Conservation (phyloP, 2,329 filamentous ascomycete species). For the Dactylellina drechsleri region DNA sequence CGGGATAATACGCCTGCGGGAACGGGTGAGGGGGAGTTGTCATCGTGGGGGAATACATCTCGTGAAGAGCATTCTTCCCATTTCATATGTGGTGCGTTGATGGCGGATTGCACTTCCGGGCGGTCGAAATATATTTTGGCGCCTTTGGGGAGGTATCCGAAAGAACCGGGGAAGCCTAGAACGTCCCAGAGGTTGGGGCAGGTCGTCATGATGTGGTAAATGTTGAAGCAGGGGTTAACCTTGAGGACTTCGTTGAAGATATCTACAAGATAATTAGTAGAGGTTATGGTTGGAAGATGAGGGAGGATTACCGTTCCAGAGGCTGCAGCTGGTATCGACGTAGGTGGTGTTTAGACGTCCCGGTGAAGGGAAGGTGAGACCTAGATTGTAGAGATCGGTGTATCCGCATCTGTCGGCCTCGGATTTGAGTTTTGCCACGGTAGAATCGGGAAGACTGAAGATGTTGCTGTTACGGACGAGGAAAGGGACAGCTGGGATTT, state of each 20-base stretch:
- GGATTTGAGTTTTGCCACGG: constrained; percentile 66
- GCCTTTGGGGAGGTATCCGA: constrained; percentile 71
- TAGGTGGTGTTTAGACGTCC: constrained; percentile 68
- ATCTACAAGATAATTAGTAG: constrained; percentile 57
- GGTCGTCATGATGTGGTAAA: constrained; percentile 76
- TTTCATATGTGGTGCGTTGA: constrained; percentile 70
- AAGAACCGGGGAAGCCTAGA: constrained; percentile 55
- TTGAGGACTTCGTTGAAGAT: constrained; percentile 67
- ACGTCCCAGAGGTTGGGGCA: constrained; percentile 62
- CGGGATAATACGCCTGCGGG: constrained; percentile 71
- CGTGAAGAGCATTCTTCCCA: constrained; percentile 69
- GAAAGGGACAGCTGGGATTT: constrained; percentile 69
- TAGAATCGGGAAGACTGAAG: constrained; percentile 73
- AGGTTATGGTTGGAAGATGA: background rate
- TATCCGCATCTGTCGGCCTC: constrained; percentile 71
- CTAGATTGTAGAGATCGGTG: constrained; percentile 69
- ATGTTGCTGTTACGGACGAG: constrained; percentile 71
- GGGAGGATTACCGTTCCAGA: constrained; percentile 30
- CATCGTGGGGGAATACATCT: constrained; percentile 64
- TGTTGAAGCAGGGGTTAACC: constrained; percentile 81
- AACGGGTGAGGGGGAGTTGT: constrained; percentile 68
- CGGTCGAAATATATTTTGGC: constrained; percentile 76
- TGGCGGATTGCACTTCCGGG: constrained; percentile 73
- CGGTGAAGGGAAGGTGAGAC: constrained; percentile 75
- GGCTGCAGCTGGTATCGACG: background rate